These are phyloP conservation scores for Aspergillus diversus DNA, from an alignment of 495 filamentous ascomycete species.

Conservation along the genomic window DNA sequence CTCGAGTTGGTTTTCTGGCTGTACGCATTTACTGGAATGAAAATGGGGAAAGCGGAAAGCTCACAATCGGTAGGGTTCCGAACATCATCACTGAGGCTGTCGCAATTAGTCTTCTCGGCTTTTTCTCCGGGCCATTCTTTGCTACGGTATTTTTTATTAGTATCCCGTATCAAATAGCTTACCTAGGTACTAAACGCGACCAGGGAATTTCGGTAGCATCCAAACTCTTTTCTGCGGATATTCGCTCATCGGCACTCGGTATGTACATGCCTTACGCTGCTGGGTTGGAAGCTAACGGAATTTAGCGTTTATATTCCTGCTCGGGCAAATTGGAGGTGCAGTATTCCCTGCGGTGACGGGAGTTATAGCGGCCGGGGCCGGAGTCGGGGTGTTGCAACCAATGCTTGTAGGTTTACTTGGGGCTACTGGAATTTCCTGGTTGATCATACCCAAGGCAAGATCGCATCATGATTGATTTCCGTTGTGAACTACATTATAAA, in stretches of 20 bases:
- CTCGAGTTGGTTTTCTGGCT: slow-evolving; percentile 40
- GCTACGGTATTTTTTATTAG: slow-evolving; percentile 29
- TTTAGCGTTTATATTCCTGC: slow-evolving; percentile 34
- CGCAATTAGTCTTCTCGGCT: slow-evolving; percentile 34
- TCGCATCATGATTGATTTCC: slow-evolving; percentile 14
- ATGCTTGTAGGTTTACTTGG: slow-evolving; percentile 36
- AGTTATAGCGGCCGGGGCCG: slow-evolving; percentile 28
- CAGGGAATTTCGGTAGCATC: slow-evolving; percentile 37
- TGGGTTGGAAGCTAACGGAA: neutral
- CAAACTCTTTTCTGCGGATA: slow-evolving; percentile 33
- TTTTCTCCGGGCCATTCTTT: slow-evolving; percentile 39
- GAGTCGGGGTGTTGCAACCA: slow-evolving; percentile 36
- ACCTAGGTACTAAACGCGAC: neutral
- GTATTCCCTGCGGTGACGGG: slow-evolving; percentile 37
- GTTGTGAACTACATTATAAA: neutral
- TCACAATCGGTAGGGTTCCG: slow-evolving; percentile 27
- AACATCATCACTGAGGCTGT: slow-evolving; percentile 41
- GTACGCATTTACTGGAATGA: slow-evolving; percentile 17
- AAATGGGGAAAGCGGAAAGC: neutral
- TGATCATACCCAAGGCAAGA: slow-evolving; percentile 40
- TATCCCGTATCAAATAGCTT: neutral
- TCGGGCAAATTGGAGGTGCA: slow-evolving; percentile 34
- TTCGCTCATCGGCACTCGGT: slow-evolving; percentile 35
- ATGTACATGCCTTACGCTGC: neutral
- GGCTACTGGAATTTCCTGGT: slow-evolving; percentile 37